These are phyloP conservation scores for Tanacetum coccineum DNA, from an alignment of 129 eudicot genomes.

Conservation along the genomic window DNA sequence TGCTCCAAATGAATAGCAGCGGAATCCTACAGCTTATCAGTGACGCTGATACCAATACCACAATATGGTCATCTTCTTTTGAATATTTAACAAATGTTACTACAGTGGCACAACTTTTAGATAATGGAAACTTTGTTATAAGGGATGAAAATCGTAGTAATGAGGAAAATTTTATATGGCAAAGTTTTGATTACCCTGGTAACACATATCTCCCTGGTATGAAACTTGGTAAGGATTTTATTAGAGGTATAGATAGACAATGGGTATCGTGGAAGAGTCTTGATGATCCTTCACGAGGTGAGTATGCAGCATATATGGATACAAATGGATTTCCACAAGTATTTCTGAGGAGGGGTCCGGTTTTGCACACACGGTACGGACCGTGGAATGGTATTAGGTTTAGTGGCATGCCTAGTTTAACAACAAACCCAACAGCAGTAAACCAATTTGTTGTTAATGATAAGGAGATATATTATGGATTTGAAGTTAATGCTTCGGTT, in stretches of 20 bases:
- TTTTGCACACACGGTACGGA: conserved; percentile 19
- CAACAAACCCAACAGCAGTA: conserved; percentile 1
- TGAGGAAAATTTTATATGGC: conserved; percentile 23
- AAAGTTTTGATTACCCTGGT: conserved; percentile 39
- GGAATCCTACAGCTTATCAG: conserved; percentile 22
- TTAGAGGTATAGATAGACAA: conserved; percentile 15
- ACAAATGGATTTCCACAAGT: conserved; percentile 36
- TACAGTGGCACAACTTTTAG: conserved; percentile 26
- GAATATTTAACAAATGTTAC: conserved; percentile 2
- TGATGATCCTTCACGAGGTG: conserved; percentile 34
- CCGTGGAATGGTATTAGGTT: conserved; percentile 45
- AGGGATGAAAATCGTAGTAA: conserved; percentile 3
- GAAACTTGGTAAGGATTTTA: conserved; percentile 37
- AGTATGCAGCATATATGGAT: conserved; percentile 18
- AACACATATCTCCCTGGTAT: conserved; percentile 30
- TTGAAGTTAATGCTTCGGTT: background rate
- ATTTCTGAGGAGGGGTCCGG: background rate
- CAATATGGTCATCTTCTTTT: conserved; percentile 23
- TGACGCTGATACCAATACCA: background rate
- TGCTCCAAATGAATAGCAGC: conserved; percentile 11
- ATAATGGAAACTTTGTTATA: conserved; percentile 34
- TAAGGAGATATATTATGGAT: conserved; percentile 27
- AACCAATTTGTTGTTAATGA: conserved; percentile 19
- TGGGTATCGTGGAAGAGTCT: conserved; percentile 31
- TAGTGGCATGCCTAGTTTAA: conserved; percentile 29